phyloP scores from a whole-genome alignment of 129 eudicot genomes.

The Pseudognaphalium luteoalbum region DNA sequence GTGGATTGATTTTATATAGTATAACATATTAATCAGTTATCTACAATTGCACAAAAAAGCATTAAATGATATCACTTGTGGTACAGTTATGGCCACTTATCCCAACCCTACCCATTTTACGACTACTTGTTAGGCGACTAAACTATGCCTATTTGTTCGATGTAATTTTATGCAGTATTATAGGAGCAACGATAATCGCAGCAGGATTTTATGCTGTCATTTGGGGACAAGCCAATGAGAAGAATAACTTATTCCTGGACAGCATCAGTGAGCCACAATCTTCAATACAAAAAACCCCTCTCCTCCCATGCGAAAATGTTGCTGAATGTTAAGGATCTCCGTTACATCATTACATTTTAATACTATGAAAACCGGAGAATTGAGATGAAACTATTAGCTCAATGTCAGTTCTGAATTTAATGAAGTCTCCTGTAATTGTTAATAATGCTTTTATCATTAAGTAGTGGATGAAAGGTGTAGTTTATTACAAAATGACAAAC shows the following conservation, averaged over 20 bases:
- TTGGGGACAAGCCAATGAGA: slow-evolving; percentile 56
- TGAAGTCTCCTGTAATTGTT: not conserved
- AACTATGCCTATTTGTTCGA: slow-evolving; percentile 2
- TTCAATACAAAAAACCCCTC: not conserved
- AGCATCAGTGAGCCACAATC: not conserved
- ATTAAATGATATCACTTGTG: no score
- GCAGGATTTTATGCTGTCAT: slow-evolving; percentile 63
- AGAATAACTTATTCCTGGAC: not conserved
- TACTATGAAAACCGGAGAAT: not conserved
- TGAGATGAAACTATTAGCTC: not conserved
- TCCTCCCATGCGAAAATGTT: not conserved
- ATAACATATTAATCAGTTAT: not conserved
- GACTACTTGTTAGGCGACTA: not conserved
- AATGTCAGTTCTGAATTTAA: not conserved
- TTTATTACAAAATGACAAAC: no score
- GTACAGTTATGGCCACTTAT: not conserved
- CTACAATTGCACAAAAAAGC: not conserved
- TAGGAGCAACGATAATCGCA: slow-evolving; percentile 51
- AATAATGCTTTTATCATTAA: not conserved
- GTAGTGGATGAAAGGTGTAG: no score
- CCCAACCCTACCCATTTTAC: not conserved
- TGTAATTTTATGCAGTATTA: slow-evolving; percentile 40
- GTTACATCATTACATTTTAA: not conserved
- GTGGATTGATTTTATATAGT: not conserved
- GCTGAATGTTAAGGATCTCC: not conserved